A percentile compares a stretch with the other conserved stretches of the same genome.
These are phyloP conservation scores for Alopecurus myosuroides DNA, from an alignment of 176 grass and related monocot genomes.

Conservation along the genomic window DNA sequence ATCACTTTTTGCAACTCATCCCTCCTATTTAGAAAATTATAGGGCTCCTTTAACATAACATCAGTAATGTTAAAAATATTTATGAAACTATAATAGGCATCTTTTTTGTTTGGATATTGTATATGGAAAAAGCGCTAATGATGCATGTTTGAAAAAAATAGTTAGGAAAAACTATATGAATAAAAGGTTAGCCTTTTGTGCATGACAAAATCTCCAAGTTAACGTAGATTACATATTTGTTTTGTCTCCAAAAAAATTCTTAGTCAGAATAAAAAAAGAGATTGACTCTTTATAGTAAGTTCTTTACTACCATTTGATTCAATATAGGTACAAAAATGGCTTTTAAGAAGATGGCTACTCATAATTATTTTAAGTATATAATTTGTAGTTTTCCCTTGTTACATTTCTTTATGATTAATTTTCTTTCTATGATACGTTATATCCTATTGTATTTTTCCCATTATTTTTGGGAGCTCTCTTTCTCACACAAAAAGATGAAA, in stretches of 20 bases:
- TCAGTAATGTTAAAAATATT: not conserved
- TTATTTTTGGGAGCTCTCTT: too few species aligned
- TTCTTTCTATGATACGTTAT: not conserved
- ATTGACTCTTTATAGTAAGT: not conserved
- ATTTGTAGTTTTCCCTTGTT: not conserved
- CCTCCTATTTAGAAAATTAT: not conserved
- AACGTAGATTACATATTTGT: not conserved
- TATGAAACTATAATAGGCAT: not conserved
- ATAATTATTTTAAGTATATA: not conserved
- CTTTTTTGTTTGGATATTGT: not conserved
- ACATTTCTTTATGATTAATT: too few species aligned
- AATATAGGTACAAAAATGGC: too few species aligned
- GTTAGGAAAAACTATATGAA: not conserved
- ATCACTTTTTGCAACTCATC: fast-evolving
- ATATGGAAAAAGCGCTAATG: not conserved
- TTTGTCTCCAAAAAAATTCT: not conserved
- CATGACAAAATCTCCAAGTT: not conserved
- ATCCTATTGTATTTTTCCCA: too few species aligned
- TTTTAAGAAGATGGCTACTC: not conserved
- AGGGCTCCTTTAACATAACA: not conserved
- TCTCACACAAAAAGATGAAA: too few species aligned
- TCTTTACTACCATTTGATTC: not conserved
- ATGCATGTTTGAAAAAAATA: not conserved
- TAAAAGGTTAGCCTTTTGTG: not conserved
- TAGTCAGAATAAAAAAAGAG: not conserved